Base-by-base conservation (phyloP, 108 stramenopile genomes). In the Phaeodactylum tricornutum region DNA sequence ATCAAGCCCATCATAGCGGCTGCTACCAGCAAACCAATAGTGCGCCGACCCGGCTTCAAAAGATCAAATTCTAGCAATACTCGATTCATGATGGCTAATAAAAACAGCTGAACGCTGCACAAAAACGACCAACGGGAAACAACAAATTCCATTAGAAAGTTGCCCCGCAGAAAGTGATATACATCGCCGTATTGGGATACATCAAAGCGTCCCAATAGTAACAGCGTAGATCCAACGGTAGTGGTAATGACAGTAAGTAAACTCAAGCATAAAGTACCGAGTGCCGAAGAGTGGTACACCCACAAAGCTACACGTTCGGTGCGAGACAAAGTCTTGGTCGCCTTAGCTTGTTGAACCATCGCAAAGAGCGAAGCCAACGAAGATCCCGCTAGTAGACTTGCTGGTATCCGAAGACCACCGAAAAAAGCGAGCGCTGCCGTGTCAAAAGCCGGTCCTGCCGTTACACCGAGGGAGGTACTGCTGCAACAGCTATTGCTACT, bases 141-240 rank as follows among this genome's bases (percentile, higher is more conserved):
- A 20, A 41, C 14, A n/a, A 41, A 41, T 41, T 41, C 39, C 5
- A 11, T 20, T 20, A 20, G 16, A 15, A 41, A 11, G 39, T 15
- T 5, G 4, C 39, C 39, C 14, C 39, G 39, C 39, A 41, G 21
- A 41, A 41, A 41, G 39, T 41, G 39, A n/a, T 41, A 41, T 4
- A 41, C 39, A n/a, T 41, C 39, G 14, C 19, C 19, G 21, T 41
- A 41, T 20, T 15, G 5, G 14, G 8, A 20, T 9, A 5, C 39
- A 5, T 6, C 39, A 5, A 41, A 5, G 33, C 9, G 12, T 34
- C 12, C 9, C 9, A 41, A n/a, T 14, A 41, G 21, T 5, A 41
- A 20, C 8, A 20, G 21, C 19, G 39, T 41, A 5, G 5, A 20
- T 15, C 19, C 39, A 15, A 20, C 21, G 39, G 39, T 41, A 20